phyloP scores from a whole-genome alignment of 1,284 basidiomycete species.

The Fomitiporia mediterranea region DNA sequence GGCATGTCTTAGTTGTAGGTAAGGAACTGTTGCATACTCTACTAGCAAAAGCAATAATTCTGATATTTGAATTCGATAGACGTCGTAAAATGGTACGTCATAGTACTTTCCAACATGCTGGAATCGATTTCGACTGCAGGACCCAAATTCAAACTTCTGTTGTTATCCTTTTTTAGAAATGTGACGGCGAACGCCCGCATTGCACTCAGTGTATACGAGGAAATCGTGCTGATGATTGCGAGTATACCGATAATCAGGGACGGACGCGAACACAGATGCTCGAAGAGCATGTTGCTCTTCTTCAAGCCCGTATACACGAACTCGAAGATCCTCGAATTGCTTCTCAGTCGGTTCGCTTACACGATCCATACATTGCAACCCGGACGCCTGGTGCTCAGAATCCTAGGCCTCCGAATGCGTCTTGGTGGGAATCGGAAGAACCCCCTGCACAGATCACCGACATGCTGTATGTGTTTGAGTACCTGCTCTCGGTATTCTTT shows the following conservation, averaged over 20 bases:
- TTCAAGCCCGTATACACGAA: slow-evolving; percentile 36
- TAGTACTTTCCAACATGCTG: not conserved
- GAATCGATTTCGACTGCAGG: not conserved
- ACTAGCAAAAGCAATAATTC: not conserved
- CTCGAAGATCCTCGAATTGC: slow-evolving; percentile 32
- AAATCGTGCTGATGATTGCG: slow-evolving; percentile 35
- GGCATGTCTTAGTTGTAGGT: slow-evolving; percentile 28
- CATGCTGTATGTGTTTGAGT: slow-evolving; percentile 21
- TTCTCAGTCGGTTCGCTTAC: slow-evolving; percentile 27
- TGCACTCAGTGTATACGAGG: slow-evolving; percentile 35
- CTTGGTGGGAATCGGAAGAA: slow-evolving; percentile 22
- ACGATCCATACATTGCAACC: slow-evolving; percentile 29
- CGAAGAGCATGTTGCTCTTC: slow-evolving; percentile 35
- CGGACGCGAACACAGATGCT: slow-evolving; percentile 33
- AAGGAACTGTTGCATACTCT: not conserved
- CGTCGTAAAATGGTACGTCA: slow-evolving; percentile 37
- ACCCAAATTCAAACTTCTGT: too few relatives aligned
- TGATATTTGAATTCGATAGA: slow-evolving; percentile 22
- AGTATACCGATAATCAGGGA: slow-evolving; percentile 37
- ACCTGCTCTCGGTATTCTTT: not conserved
- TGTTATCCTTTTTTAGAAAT: slow-evolving; percentile 31
- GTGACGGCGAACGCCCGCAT: slow-evolving; percentile 36
- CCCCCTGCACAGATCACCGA: slow-evolving; percentile 21
- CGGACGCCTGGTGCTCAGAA: not conserved
- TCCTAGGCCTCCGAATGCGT: not conserved